A percentile compares a stretch with the other conserved stretches of the same genome.
phyloP scores from a whole-genome alignment of 2,329 filamentous ascomycete genomes.

The Arthrobotrys iridis region DNA sequence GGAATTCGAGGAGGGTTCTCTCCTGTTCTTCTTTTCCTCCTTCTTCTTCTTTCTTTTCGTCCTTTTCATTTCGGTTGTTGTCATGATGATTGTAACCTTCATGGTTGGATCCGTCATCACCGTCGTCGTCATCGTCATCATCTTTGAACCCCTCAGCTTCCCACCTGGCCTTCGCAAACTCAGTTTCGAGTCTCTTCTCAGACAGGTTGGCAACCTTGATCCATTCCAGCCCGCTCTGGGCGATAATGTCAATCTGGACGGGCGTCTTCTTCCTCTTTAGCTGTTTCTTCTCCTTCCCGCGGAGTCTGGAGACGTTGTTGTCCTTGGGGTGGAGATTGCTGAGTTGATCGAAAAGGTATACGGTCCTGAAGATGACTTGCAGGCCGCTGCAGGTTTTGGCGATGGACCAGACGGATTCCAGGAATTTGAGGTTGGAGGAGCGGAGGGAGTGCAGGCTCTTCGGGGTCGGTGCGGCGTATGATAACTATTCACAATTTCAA shows the following conservation, averaged over 20 bases:
- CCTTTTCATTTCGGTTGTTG: conserved; percentile 61
- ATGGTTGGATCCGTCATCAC: conserved; percentile 55
- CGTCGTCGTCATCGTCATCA: conserved; percentile 63
- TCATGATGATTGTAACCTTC: conserved; percentile 42
- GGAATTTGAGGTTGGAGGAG: conserved; percentile 74
- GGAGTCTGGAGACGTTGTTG: conserved; percentile 57
- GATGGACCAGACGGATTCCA: conserved; percentile 71
- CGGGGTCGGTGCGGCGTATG: conserved; percentile 53
- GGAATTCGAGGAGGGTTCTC: conserved; percentile 29
- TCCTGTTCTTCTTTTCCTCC: conserved; percentile 48
- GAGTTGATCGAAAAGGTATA: conserved; percentile 40
- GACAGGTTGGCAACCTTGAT: conserved; percentile 75
- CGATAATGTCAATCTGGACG: conserved; percentile 73
- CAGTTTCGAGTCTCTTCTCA: conserved; percentile 72
- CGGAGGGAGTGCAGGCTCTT: conserved; percentile 68
- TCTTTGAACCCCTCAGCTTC: conserved; percentile 65
- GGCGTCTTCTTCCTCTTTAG: conserved; percentile 63
- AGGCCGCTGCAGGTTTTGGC: conserved; percentile 70
- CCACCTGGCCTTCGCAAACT: conserved; percentile 75
- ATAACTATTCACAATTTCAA: conserved; percentile 40
- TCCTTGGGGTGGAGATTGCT: neutral
- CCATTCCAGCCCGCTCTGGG: conserved; percentile 71
- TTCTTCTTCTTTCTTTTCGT: conserved; percentile 40
- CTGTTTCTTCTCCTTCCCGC: conserved; percentile 61
- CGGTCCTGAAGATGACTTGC: conserved; percentile 64